Percentiles rank a stretch among this genome's conserved stretches.
phyloP scores from a whole-genome alignment of 2,329 filamentous ascomycete genomes.

The Penicillium olsonii region DNA sequence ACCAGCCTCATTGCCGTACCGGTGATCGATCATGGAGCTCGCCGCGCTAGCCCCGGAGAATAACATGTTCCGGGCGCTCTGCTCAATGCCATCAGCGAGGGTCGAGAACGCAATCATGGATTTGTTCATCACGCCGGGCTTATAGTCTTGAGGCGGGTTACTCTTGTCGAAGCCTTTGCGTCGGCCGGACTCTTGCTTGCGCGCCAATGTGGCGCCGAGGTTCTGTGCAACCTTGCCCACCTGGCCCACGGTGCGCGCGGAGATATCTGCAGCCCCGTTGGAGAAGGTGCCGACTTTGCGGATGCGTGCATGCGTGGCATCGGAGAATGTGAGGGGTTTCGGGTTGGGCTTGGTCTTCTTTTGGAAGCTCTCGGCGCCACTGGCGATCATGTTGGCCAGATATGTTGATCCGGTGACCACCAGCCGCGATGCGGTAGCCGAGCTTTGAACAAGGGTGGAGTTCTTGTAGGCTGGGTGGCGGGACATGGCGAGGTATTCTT shows the following conservation, averaged over 20 bases:
- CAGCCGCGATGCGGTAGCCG: slow-evolving; percentile 82
- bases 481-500: slow-evolving; percentile 70
- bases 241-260: slow-evolving; percentile 81
- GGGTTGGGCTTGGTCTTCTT: slow-evolving; percentile 74
- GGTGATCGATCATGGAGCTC: slow-evolving; percentile 82
- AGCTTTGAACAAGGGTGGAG: slow-evolving; percentile 82
- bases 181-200: slow-evolving; percentile 58
- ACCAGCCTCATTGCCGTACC: slow-evolving; percentile 83
- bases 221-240: slow-evolving; percentile 86
- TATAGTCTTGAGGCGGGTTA: slow-evolving; percentile 69
- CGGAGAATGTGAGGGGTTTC: slow-evolving; percentile 85
- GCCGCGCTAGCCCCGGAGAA: slow-evolving; percentile 75
- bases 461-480: slow-evolving; percentile 90
- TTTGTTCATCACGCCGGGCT: slow-evolving; percentile 92
- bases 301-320: slow-evolving; percentile 79
- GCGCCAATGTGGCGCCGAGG: slow-evolving; percentile 72
- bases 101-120: slow-evolving; percentile 95
- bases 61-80: slow-evolving; percentile 77
- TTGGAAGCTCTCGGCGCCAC: slow-evolving; percentile 77
- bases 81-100: slow-evolving; percentile 88
- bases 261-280: slow-evolving; percentile 73
- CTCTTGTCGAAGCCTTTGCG: slow-evolving; percentile 68
- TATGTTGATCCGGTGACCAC: slow-evolving; percentile 85
- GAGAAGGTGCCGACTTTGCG: slow-evolving; percentile 90
- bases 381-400: slow-evolving; percentile 74